Conservation (phyloP, 768 basidiomycete species). For the Lanmaoa rubissima region DNA sequence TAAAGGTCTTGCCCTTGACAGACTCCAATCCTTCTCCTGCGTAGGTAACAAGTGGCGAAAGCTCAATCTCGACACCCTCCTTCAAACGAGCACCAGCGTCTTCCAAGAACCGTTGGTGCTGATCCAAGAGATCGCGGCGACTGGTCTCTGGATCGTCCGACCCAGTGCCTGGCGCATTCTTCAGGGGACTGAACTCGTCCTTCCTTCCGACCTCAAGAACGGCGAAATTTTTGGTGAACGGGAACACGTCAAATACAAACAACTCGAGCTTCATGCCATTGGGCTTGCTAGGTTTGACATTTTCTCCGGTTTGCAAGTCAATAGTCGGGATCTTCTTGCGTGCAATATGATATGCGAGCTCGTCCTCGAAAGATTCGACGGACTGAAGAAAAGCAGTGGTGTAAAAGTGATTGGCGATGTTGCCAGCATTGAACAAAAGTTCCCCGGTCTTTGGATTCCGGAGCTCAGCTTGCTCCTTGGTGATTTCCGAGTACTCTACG, state of each 20-base stretch:
- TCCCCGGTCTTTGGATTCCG: conserved; percentile 68
- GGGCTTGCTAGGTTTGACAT: conserved; percentile 79
- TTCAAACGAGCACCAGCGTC: conserved; percentile 69
- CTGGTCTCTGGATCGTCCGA: conserved; percentile 91
- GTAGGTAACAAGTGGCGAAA: conserved; percentile 86
- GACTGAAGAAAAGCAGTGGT: conserved; percentile 78
- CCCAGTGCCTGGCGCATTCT: conserved; percentile 93
- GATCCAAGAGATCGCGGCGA: conserved; percentile 81
- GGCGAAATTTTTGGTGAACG: conserved; percentile 76
- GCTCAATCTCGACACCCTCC: conserved; percentile 82
- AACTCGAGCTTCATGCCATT: conserved; percentile 99
- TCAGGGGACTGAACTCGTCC: conserved; percentile 95
- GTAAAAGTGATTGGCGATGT: conserved; percentile 99
- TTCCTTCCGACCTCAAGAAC: conserved; percentile 85
- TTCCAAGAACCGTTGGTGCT: conserved; percentile 84
- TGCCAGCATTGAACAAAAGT: conserved; percentile 88
- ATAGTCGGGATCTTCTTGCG: conserved; percentile 94
- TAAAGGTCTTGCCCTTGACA: conserved; percentile 75
- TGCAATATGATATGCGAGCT: conserved; percentile 97
- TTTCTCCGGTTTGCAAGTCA: conserved; percentile 63
- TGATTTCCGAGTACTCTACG: conserved; percentile 97
- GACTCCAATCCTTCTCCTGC: conserved; percentile 87
- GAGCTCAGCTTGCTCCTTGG: conserved; percentile 79
- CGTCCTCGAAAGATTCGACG: conserved; percentile 78
- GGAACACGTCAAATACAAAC: conserved; percentile 99